Evolutionary conservation across 78 protist species (phyloP), one percentile per base, ranked within the genome.

Genomic region (Guillardia theta): DNA sequence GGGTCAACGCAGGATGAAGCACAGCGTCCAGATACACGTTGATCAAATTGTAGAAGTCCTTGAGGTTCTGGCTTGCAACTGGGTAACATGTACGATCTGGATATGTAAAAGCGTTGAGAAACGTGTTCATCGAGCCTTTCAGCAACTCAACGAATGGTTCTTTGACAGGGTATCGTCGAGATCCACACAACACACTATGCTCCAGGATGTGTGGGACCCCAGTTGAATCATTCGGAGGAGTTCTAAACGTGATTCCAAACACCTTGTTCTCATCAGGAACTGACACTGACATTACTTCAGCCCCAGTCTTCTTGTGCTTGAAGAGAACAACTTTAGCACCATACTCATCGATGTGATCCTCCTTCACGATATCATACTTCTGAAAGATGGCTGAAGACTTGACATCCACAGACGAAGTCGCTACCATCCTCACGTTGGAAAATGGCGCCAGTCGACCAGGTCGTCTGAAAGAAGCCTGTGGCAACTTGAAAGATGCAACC

Each of bases 41-140:
- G 44, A 93, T 36, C 21, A 96, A 93, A 92, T 96, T 96, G 95
- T 92, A 48, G 39, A 80, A 95, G 94, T 94, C 96, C 94, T 45
- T 70, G 83, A 76, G 64, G 39, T 93, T 92, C 54, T n/a, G 80
- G 33, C 88, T 41, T 12, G 96, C 94, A 24, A 96, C 93, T 18
- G 95, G 96, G 87, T 96, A 96, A 94, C 94, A 95, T 10, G 97
- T 96, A 33, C 93, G 90, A 93, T 95, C 96, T 5, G 95, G 94
- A 44, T 77, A 87, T 41, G 97, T 96, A 88, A 96, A 94, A 19
- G 97, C 97, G 64, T 96, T 96, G 47, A 96, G 94, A 92, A 95
- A 96, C 19, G 96, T 95, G 48, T 95, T 78, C 90, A 78, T 78
- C 4, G 90, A 78, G 48, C 90, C 90, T 48, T 96, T 94, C 58